Base-by-base conservation (phyloP, 345 rosid genomes). In the Camelina neglecta region DNA sequence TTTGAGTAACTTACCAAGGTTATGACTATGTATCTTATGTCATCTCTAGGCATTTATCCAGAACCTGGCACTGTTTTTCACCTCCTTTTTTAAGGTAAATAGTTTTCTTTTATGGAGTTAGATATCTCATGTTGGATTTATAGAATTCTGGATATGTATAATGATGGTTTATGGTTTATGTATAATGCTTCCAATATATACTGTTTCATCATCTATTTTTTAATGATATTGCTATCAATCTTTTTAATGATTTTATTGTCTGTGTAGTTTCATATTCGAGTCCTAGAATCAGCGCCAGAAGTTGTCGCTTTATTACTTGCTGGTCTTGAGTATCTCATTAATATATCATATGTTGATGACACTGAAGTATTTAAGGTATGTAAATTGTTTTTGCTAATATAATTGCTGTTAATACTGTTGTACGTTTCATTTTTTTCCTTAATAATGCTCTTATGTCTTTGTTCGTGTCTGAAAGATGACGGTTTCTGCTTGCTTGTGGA, bases 331-430 rank as follows among this genome's bases (percentile, higher is more conserved):
- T 96, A 93, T 85, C 85, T 96, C 55, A 88, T 91, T 69, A 89
- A 81, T 75, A 93, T 93, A 47, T 96, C 98, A 42, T 96, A 89
- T 81, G 98, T 91, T 53, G 99, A 96, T 84, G 99, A 96, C 84
- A 96, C 98, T 10, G 98, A 96, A 77, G 99, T 96, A 69, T 96
- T 96, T 69, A 96, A 96, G 99, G 99, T 96, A 69, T 76, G 68
- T n/a, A 21, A 60, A 65, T 38, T 75, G 26, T 11, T 7, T 7
- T 49, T 69, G 12, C 38, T 58, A 44, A 38, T 71, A 35, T 35
- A 23, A 11, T 56, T 56, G 21, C 36, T 63, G 42, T 26, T 56
- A 15, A 56, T 53, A 49, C 48, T 39, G 44, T 39, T 63, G n/a
- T 16, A 66, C 33, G 56, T 42, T 68, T 48, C 31, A 7, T 11